phyloP scores from a whole-genome alignment of 1,284 basidiomycete species.

The Chondrostereum purpureum region DNA sequence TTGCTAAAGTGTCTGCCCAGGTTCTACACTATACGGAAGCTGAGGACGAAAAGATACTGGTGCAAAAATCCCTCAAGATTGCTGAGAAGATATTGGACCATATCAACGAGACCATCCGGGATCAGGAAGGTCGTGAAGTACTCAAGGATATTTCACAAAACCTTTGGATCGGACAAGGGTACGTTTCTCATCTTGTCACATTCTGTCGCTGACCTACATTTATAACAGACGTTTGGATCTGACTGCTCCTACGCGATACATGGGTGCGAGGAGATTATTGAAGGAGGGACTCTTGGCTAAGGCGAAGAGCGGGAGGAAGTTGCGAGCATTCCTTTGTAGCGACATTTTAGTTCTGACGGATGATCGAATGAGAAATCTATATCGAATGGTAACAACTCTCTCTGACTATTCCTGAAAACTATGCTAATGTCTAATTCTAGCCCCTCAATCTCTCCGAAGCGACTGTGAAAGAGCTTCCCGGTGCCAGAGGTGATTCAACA shows the following conservation, averaged over 20 bases:
- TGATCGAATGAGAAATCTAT: slow-evolving; percentile 57
- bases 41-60: slow-evolving; percentile 47
- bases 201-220: slow-evolving; percentile 1
- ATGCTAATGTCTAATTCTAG: slow-evolving; percentile 24
- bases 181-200: slow-evolving; percentile 18
- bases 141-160: slow-evolving; percentile 69
- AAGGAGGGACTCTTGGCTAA: slow-evolving; percentile 79
- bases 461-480: slow-evolving; percentile 45
- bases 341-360: slow-evolving; percentile 80
- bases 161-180: slow-evolving; percentile 86
- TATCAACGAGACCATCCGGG: slow-evolving; percentile 88
- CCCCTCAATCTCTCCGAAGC: slow-evolving; percentile 69
- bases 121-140: slow-evolving; percentile 74
- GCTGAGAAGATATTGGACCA: slow-evolving; percentile 70
- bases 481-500: slow-evolving; percentile 46
- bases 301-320: slow-evolving; percentile 75
- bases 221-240: slow-evolving; percentile 72
- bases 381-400: slow-evolving; percentile 64
- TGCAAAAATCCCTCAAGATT: slow-evolving; percentile 52
- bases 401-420: neutral
- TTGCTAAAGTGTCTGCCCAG: slow-evolving; percentile 26
- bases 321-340: slow-evolving; percentile 74
- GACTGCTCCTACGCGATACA: slow-evolving; percentile 79
- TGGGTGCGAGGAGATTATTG: slow-evolving; percentile 70
- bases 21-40: slow-evolving; percentile 76